Evolutionary conservation across 2,329 filamentous ascomycete genomes (phyloP).

Genomic region (Aspergillus aculeatinus): DNA sequence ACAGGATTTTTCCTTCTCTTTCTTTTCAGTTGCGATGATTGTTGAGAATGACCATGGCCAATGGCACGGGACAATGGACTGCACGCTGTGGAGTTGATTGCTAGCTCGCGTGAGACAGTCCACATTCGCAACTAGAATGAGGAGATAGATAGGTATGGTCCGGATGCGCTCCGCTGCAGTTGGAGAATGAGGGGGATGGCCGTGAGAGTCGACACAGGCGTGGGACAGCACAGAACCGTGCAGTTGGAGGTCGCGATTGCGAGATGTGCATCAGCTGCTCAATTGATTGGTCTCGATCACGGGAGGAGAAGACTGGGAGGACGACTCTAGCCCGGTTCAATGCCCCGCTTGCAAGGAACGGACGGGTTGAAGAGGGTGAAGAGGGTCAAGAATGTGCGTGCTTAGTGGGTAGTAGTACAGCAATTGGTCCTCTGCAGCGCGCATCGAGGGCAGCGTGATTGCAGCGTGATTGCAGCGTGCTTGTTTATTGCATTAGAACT

Average conservation of each 20-base stretch:
- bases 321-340: neutral
- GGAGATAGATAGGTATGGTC: neutral
- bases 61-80: constrained; percentile 1
- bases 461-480: neutral
- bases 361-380: neutral
- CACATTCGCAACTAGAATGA: neutral
- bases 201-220: neutral
- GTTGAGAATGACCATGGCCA: neutral
- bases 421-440: neutral
- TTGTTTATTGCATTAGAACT: constrained; percentile 1
- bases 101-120: constrained; percentile 3
- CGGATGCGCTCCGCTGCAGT: constrained; percentile 1
- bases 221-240: neutral
- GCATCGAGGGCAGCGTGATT: neutral
- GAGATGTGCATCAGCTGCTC: constrained; percentile 2
- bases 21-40: neutral
- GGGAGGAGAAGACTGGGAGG: neutral
- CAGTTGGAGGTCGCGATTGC: neutral
- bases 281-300: constrained; percentile 1
- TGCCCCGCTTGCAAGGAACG: neutral
- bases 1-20: neutral
- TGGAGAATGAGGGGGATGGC: neutral
- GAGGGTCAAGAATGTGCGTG: no score
- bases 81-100: neutral
- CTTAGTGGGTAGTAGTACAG: neutral